Base-by-base conservation (phyloP, 306 rosid genomes). In the Citrullus mucosospermus region DNA sequence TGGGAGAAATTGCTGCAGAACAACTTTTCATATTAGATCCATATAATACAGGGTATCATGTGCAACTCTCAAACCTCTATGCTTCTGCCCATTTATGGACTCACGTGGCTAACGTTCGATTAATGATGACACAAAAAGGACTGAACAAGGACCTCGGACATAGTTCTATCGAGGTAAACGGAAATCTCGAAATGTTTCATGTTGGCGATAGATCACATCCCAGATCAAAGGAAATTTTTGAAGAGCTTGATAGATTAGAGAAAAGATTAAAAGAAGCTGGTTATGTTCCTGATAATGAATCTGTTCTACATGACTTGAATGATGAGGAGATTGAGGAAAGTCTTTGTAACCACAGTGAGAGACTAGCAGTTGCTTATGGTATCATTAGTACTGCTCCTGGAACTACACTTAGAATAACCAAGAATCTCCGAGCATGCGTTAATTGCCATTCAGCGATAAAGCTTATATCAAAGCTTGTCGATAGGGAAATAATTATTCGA, bases 1-100 rank as follows among this genome's bases (percentile, higher is more conserved):
- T 78, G 50, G 81, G 81, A 78, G 81, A 78, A 66, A 18, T 17
- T 50, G 81, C 75, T 50, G 81, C 81, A 48, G 53, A 65, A 36
- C 74, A 66, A 14, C 81, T 78, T 16, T 63, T 78, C 81, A 10
- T 22, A 51, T 46, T 78, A 78, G 81, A 78, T 53, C 81, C 81
- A 16, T 34, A 63, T 50, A 78, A 78, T 22, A 65, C 62, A 28
- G 81, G 81, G 54, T 53, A 78, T 66, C 51, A 78, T 65, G 81
- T 78, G 65, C 81, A 48, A 48, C 81, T 78, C 28, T 78, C 81
- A 34, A 78, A 78, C 81, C 44, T 78, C 17, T 78, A 78, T 50
- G 81, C 81, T 36, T 50, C 76, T 44, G 59, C 81, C 22, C 30
- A 67, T 17, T 32, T 62, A 38, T 78, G 81, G 81, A 30, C 66